Evolutionary conservation across 2,329 filamentous ascomycete genomes (phyloP), one percentile per base, ranked within the genome.

Genomic region (Xylariaceae sp.): DNA sequence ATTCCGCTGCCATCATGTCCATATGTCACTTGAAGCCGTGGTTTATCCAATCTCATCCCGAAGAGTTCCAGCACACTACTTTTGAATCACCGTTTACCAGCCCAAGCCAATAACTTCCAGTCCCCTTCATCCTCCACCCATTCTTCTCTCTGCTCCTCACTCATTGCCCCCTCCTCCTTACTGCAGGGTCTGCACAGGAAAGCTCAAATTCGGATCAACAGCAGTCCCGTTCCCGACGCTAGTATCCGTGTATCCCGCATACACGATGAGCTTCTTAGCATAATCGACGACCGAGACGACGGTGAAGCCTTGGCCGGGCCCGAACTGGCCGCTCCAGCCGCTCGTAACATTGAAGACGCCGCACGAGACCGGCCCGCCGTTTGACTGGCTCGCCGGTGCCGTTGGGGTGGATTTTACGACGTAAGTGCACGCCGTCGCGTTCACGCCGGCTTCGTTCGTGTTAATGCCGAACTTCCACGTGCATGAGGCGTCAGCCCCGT

Each of bases 291-390:
- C 78, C 6, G 78, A 74, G 34, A 85, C 71, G 17, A 79, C 82
- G 33, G 81, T 84, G 74, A 85, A 85, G 59, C 79, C 83, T 23
- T 80, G 71, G 61, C 70, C 79, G 6, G 70, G 56, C 51, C 82
- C 83, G 62, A 85, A 85, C 70, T 83, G 79, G 66, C 76, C 81
- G 67, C 78, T 82, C 82, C 82, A 86, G 68, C 79, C 78, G 9
- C 78, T 81, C 43, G 80, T 83, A 63, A 85, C 65, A 58, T 74
- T 80, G 75, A 75, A 85, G 63, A 66, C 69, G 37, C 81, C 83
- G 72, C 81, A 84, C 37, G 14, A 28, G 50, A 63, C 59, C 40
- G 61, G 74, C 62, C 67, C 73, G 72, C 55, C 75, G 62, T 71
- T 62, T 33, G 65, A 75, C 73, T 19, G 74, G 75, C 53, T 74